Evolutionary conservation across 2,329 filamentous ascomycete genomes (phyloP).

Genomic region (Cladosporium oxysporum): DNA sequence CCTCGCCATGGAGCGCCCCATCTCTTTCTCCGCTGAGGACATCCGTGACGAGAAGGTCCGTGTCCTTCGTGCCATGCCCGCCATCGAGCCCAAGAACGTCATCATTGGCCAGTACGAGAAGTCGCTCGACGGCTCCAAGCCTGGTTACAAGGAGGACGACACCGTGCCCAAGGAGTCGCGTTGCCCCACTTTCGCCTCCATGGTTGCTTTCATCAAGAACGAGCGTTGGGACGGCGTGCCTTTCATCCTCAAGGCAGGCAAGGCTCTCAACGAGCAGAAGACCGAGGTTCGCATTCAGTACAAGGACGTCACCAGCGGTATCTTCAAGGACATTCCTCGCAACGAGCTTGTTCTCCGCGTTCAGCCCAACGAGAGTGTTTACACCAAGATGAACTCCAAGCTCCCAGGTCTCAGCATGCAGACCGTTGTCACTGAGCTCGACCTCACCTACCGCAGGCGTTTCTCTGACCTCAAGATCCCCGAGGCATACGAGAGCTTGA

Average conservation of each 20-base stretch:
- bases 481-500: constrained; percentile 97
- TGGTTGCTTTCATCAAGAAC: constrained; percentile 99
- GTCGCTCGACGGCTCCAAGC: constrained; percentile 94
- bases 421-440: constrained; percentile 96
- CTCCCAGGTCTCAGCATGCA: constrained; percentile 98
- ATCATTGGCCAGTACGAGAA: constrained; percentile 99
- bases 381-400: constrained; percentile 99
- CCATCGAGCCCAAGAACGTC: constrained; percentile 98
- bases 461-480: constrained; percentile 99
- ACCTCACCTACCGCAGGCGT: constrained; percentile 94
- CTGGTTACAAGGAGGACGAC: constrained; percentile 97
- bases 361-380: constrained; percentile 98
- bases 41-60: constrained; percentile 98
- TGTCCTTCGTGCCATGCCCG: constrained; percentile 87
- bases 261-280: constrained; percentile 98
- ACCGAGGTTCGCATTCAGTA: constrained; percentile 99
- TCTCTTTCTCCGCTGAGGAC: constrained; percentile 97
- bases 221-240: constrained; percentile 99
- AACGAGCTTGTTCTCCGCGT: constrained; percentile 99
- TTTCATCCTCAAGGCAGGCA: constrained; percentile 99
- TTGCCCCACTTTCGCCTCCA: constrained; percentile 96
- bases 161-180: constrained; percentile 96
- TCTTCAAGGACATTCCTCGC: constrained; percentile 99
- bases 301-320: constrained; percentile 98
- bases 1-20: constrained; percentile 95